Evolutionary conservation across 106 monocot genomes (phyloP).

Genomic region (Chionographis japonica): DNA sequence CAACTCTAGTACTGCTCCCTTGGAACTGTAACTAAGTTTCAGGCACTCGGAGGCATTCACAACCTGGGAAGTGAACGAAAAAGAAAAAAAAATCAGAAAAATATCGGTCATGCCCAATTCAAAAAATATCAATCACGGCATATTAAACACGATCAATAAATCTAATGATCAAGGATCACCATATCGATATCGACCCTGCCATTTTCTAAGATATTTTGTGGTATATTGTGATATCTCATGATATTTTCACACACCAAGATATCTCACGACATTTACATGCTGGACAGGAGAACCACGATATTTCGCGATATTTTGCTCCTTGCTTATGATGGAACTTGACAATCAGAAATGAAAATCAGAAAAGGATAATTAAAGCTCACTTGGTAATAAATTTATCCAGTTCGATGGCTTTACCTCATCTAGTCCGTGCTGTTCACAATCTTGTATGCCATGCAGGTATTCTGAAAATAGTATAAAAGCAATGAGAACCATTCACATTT

Average conservation of each 20-base stretch:
- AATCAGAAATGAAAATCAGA: background rate
- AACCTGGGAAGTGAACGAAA: constrained; percentile 20
- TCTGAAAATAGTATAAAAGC: constrained; percentile 27
- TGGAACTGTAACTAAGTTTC: constrained; percentile 13
- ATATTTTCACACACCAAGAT: too few relatives aligned
- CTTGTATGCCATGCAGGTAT: constrained; percentile 77
- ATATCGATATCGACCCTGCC: too few relatives aligned
- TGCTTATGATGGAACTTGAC: too few relatives aligned
- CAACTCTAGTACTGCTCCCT: background rate
- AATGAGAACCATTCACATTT: background rate
- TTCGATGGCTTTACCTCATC: constrained; percentile 33
- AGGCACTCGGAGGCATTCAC: constrained; percentile 30
- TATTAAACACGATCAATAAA: too few relatives aligned
- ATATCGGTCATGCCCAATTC: background rate
- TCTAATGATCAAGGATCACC: too few relatives aligned
- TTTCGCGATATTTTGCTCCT: too few relatives aligned
- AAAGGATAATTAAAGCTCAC: background rate
- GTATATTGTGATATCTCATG: too few relatives aligned
- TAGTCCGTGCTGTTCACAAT: constrained; percentile 44
- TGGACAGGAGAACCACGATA: too few relatives aligned
- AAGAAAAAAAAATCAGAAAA: background rate
- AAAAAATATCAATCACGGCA: too few relatives aligned
- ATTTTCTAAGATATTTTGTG: too few relatives aligned
- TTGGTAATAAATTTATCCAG: background rate
- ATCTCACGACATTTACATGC: too few relatives aligned